Percentiles rank a stretch among this genome's conserved stretches.
These are phyloP conservation scores for Phytophthora lateralis DNA, from an alignment of 352 stramenopile species.

Conservation along the genomic window DNA sequence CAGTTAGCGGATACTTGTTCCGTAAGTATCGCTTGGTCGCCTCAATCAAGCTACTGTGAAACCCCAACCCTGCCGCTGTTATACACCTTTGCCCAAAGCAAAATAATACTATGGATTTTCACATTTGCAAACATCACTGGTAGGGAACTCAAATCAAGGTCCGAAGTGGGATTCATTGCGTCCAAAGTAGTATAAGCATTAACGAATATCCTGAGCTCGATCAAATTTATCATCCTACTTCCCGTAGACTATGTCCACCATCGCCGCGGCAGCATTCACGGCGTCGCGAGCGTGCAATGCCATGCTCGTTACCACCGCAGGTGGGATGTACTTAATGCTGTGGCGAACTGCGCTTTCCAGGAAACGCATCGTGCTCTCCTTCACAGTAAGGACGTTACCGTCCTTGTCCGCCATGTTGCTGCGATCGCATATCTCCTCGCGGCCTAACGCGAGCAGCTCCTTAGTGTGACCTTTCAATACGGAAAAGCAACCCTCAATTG, in stretches of 20 bases:
- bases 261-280: neutral
- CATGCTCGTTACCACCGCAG: neutral
- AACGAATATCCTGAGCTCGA: neutral
- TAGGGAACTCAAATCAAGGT: neutral
- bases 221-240: neutral
- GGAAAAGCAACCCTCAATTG: neutral
- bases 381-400: neutral
- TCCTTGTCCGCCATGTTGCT: neutral
- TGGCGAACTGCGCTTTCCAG: neutral
- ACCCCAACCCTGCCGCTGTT: too few relatives aligned
- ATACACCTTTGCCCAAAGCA: too few relatives aligned
- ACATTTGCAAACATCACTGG: neutral
- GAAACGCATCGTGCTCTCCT: neutral
- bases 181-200: neutral
- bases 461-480: constrained; percentile 1
- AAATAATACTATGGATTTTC: neutral
- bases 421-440: neutral
- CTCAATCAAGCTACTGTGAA: too few relatives aligned
- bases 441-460: too few relatives aligned
- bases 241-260: neutral
- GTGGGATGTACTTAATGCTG: neutral
- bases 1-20: too few relatives aligned
- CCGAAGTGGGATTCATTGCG: neutral
- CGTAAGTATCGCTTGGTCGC: too few relatives aligned
- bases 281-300: neutral